These are phyloP conservation scores for Moringa oleifera DNA, from an alignment of 345 rosid species.

Conservation along the genomic window DNA sequence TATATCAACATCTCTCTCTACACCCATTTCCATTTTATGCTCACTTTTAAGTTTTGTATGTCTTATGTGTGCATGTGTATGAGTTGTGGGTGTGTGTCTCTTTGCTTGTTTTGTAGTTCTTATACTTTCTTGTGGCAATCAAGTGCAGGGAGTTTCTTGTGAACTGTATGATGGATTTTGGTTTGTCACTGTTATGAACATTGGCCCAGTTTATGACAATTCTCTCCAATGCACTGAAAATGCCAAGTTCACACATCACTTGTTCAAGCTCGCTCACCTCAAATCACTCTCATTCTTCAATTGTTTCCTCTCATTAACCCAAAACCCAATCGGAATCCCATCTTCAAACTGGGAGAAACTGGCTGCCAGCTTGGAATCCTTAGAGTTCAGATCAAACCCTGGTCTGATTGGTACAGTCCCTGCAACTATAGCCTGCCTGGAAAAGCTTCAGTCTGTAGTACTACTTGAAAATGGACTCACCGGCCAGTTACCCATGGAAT, in stretches of 20 bases:
- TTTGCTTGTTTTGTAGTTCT: no score
- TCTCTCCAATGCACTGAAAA: conserved; percentile 22
- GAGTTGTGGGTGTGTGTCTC: no score
- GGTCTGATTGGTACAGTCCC: conserved; percentile 30
- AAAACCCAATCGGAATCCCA: conserved; percentile 18
- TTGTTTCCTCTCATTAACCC: conserved; percentile 24
- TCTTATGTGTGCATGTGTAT: no score
- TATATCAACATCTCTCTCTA: no score
- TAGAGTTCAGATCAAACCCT: conserved; percentile 34
- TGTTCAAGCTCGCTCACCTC: conserved; percentile 28
- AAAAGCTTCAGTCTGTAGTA: conserved; percentile 24
- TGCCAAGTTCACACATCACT: conserved; percentile 24
- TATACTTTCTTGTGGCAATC: no score
- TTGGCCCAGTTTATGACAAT: conserved; percentile 33
- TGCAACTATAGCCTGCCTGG: conserved; percentile 18
- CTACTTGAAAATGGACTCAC: conserved; percentile 28
- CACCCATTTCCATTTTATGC: no score
- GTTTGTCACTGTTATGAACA: conserved; percentile 25
- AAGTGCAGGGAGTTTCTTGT: conserved; percentile 35
- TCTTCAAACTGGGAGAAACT: conserved; percentile 24
- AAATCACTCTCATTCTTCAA: conserved; percentile 26
- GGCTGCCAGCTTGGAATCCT: conserved; percentile 16
- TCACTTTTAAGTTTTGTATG: no score
- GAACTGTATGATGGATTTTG: conserved; percentile 26
- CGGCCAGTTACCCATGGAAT: conserved; percentile 21